Evolutionary conservation across 257 asterid species (phyloP).

Genomic region (Solanum chmielewskii): DNA sequence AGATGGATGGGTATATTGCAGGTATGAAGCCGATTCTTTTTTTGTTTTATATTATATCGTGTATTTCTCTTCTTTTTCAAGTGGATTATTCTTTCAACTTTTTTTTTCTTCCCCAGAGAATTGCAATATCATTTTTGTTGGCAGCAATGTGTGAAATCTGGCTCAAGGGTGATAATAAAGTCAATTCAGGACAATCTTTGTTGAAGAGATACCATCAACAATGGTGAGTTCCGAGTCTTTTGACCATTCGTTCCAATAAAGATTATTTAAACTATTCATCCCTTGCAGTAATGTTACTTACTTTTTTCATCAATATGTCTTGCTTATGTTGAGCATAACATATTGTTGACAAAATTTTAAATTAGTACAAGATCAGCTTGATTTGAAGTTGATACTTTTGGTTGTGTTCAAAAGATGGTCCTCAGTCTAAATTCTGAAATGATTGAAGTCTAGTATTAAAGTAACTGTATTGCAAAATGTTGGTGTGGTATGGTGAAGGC

Average conservation of each 20-base stretch:
- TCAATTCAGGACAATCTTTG: conserved; percentile 36
- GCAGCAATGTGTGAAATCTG: conserved; percentile 64
- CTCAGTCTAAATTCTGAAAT: neutral
- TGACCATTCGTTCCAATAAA: neutral
- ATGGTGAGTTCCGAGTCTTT: conserved; percentile 29
- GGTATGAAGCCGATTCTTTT: conserved; percentile 16
- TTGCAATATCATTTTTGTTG: conserved; percentile 41
- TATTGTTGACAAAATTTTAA: neutral
- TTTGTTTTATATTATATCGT: neutral
- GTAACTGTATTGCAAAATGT: neutral
- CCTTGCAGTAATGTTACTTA: neutral
- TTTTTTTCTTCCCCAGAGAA: conserved; percentile 28
- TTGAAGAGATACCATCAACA: conserved; percentile 49
- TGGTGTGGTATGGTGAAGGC: neutral
- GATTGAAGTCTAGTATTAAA: neutral
- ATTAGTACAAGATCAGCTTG: neutral
- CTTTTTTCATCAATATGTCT: neutral
- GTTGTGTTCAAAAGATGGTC: neutral
- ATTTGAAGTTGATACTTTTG: neutral
- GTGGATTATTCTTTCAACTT: neutral
- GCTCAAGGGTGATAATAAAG: conserved; percentile 54
- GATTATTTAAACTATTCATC: neutral
- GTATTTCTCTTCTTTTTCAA: neutral
- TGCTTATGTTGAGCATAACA: neutral
- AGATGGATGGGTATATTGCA: conserved; percentile 70